Conservation (phyloP, 768 basidiomycete species). For the Lepiota brunneoincarnata region DNA sequence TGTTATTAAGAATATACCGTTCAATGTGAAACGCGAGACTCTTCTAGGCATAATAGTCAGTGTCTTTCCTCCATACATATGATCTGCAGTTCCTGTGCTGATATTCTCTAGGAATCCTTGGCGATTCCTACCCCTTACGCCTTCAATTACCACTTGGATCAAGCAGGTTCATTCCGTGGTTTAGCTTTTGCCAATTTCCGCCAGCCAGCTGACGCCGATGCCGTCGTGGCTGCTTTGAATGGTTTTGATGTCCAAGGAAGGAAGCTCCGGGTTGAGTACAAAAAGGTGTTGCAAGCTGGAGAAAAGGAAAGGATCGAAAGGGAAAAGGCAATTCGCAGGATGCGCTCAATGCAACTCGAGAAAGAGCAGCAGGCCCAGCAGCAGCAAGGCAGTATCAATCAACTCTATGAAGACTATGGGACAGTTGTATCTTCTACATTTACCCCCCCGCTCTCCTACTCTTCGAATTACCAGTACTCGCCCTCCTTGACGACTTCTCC, state of each 20-base stretch:
- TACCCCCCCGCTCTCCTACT: slow-evolving; percentile 73
- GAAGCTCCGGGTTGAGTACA: slow-evolving; percentile 98
- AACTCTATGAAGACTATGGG: slow-evolving; percentile 75
- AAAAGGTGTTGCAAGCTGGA: slow-evolving; percentile 98
- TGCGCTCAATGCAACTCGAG: slow-evolving; percentile 96
- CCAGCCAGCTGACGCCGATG: slow-evolving; percentile 86
- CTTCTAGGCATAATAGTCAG: slow-evolving; percentile 94
- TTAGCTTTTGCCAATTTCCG: slow-evolving; percentile 99
- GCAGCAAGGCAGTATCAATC: slow-evolving; percentile 50
- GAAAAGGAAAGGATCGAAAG: slow-evolving; percentile 99
- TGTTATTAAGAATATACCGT: slow-evolving; percentile 99
- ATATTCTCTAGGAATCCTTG: slow-evolving; percentile 66
- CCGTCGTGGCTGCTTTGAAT: slow-evolving; percentile 93
- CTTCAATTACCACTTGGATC: slow-evolving; percentile 99
- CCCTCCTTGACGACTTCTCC: slow-evolving; percentile 49
- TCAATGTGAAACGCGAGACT: slow-evolving; percentile 96
- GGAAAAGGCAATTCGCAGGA: slow-evolving; percentile 96
- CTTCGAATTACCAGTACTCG: slow-evolving; percentile 62
- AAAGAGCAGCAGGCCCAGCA: slow-evolving; percentile 54
- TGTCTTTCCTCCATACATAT: slow-evolving; percentile 24
- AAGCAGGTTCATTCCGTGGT: slow-evolving; percentile 94
- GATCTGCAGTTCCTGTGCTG: slow-evolving; percentile 11
- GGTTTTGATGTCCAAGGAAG: slow-evolving; percentile 96
- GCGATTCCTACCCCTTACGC: slow-evolving; percentile 97
- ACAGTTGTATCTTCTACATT: slow-evolving; percentile 57